A percentile compares a stretch with the other conserved stretches of the same genome.
Evolutionary conservation across 1,139 yeast species (phyloP).

Genomic region (Kodamaea ohmeri): DNA sequence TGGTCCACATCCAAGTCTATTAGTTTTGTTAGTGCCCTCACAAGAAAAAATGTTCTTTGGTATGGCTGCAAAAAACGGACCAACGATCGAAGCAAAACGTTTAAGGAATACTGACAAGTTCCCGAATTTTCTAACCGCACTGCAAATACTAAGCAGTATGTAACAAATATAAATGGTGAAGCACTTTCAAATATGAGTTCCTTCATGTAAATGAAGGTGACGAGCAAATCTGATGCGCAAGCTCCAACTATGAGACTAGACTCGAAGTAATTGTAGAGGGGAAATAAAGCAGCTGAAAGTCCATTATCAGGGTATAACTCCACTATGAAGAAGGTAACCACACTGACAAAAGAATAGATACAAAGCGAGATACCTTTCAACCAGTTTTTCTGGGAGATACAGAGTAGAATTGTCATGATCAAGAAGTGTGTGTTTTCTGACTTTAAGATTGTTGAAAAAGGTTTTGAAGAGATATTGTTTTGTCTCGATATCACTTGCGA

Average conservation of each 20-base stretch:
- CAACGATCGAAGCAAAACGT: constrained; percentile 20
- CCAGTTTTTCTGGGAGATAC: constrained; percentile 20
- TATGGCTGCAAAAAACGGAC: constrained; percentile 13
- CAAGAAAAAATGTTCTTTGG: too few relatives aligned
- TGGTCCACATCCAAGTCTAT: too few relatives aligned
- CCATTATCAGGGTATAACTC: constrained; percentile 34
- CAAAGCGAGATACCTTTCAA: constrained; percentile 44
- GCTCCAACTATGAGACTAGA: constrained; percentile 35
- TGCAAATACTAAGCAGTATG: constrained; percentile 37
- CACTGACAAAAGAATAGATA: constrained; percentile 46
- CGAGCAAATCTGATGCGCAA: constrained; percentile 37
- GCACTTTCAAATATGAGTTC: constrained; percentile 25
- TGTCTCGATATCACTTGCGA: not conserved
- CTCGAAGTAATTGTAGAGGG: constrained; percentile 35
- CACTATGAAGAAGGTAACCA: constrained; percentile 33
- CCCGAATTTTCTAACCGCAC: constrained; percentile 45
- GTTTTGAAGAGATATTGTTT: constrained; percentile 9
- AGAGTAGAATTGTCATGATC: constrained; percentile 34
- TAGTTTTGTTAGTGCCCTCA: not conserved
- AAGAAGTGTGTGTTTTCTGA: constrained; percentile 49
- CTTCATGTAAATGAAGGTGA: constrained; percentile 26
- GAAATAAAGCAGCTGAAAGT: constrained; percentile 31
- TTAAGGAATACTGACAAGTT: constrained; percentile 34
- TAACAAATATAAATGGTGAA: constrained; percentile 25
- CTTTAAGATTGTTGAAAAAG: constrained; percentile 33